Evolutionary conservation across 495 filamentous ascomycete genomes (phyloP).

Genomic region (Rhizodiscina lignyota): DNA sequence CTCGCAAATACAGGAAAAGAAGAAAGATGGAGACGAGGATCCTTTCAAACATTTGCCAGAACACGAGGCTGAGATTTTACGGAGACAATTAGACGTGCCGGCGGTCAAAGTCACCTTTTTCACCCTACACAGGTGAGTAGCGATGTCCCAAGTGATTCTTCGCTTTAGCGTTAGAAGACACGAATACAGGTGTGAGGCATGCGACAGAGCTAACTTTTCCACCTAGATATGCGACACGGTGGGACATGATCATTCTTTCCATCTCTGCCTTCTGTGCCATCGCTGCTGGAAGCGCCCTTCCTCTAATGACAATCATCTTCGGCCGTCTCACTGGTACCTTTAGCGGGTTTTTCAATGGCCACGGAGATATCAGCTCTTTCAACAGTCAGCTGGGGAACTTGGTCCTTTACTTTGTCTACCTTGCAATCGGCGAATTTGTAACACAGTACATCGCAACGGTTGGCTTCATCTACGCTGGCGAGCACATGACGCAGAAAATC

Average conservation of each 20-base stretch:
- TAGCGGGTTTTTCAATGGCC: constrained; percentile 38
- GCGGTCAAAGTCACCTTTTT: constrained; percentile 45
- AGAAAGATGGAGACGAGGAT: constrained; percentile 22
- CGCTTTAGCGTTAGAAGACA: too few species aligned
- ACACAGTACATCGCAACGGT: constrained; percentile 68
- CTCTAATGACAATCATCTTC: constrained; percentile 74
- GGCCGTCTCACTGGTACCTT: constrained; percentile 62
- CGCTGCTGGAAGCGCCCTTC: constrained; percentile 62
- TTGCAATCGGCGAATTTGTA: constrained; percentile 73
- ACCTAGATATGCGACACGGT: constrained; percentile 64
- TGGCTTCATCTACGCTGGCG: constrained; percentile 86
- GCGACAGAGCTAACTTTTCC: too few species aligned
- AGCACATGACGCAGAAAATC: constrained; percentile 74
- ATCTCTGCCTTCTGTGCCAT: constrained; percentile 53
- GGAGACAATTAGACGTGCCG: constrained; percentile 53
- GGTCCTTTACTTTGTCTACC: constrained; percentile 80
- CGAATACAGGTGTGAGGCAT: too few species aligned
- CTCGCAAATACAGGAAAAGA: constrained; percentile 28
- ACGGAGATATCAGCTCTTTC: constrained; percentile 36
- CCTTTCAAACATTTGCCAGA: constrained; percentile 36
- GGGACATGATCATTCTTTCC: constrained; percentile 56
- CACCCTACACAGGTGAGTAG: constrained; percentile 55
- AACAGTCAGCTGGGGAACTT: constrained; percentile 39
- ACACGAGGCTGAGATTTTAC: constrained; percentile 49
- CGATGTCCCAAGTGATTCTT: too few species aligned